Evolutionary conservation across 176 grass and related monocot species (phyloP), one percentile per base, ranked within the genome.

Genomic region (Musa beccarii): DNA sequence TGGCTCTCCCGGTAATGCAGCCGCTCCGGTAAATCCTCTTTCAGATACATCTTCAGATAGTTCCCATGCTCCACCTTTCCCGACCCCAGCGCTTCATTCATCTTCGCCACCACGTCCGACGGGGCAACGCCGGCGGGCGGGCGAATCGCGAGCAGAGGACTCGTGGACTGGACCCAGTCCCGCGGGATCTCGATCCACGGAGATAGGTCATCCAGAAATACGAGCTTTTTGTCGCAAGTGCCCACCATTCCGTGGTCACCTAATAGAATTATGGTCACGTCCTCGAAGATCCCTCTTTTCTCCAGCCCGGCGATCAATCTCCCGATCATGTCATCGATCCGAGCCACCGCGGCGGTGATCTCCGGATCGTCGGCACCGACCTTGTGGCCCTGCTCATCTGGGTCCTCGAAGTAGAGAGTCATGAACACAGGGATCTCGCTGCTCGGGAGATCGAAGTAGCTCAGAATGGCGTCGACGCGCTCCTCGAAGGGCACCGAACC

Each of bases 241-340:
- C 95, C 86, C 20, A 99, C 95, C 95, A 99, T 99, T 63, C 90
- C 95, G 61, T 94, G 95, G 77, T 99, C 90, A 2, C 90, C 90
- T 0, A 92, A 17, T 57, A 93, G 75, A 29, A 99, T 94, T 64
- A 99, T 67, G 62, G 87, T 94, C 9, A 94, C 95, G 83, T 99
- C 90, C 69, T 99, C 86, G 77, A 99, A 94, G 56, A 94, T 59
- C 0, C 86, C 86, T 82, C 84, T 89, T 12, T 79, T 80, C 81
- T 99, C 88, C 59, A 99, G 83, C 59, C 95, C 90, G 11, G 55
- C 79, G 53, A 99, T 89, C 81, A 94, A 84, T 75, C 75, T 89
- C 24, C 90, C 95, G 0, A 94, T 84, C 84, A 99, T 74, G 28
- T 81, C 74, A 53, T 99, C 90, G 3, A 99, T 91, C 10, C 70